Base-by-base conservation (phyloP, 108 stramenopile genomes). In the Cyclotella choctawhatcheeana region DNA sequence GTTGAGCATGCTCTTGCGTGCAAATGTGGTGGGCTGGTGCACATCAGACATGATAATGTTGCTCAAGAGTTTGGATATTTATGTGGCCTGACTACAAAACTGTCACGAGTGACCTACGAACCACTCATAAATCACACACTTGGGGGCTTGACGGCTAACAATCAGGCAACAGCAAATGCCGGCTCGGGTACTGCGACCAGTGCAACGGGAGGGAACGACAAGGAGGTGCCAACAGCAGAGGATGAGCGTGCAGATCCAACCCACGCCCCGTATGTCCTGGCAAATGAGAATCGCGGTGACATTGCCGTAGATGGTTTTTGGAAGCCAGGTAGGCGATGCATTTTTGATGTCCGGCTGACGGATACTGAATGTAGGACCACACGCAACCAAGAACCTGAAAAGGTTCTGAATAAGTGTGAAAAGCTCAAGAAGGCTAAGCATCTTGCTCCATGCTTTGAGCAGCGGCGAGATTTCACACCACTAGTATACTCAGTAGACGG, bases 401-500 rank as follows among this genome's bases (percentile, higher is more conserved):
- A 61, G 30, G 58, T 73, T 13, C 76, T 76, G 18, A 37, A 17
- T 10, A 18, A 13, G 59, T 51, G 58, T 37, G 71, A 56, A 37
- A 59, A 48, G 64, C 50, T 32, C 40, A 77, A 73, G 63, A 77
- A 73, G 75, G 63, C 59, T 26, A 81, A 81, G 27, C 73, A 81
- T 44, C 52, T 64, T 43, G 67, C 6, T 6, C 29, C 43, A 30
- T 81, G 79, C 45, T 18, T 60, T 27, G 62, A 53, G 29, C 8
- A 24, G 34, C 67, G 61, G 45, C 52, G 44, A 30, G 35, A 64
- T 58, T 77, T 75, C 69, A 77, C 76, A 24, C 81, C 64, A 30
- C 48, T 76, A 21, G 75, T 76, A 20, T 82, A 71, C 34, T 82
- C 66, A 6, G 75, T 82, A 14, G 81, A 82, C 58, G 56, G 72